Evolutionary conservation across 768 basidiomycete species (phyloP).

Genomic region (Trametes coccinea): DNA sequence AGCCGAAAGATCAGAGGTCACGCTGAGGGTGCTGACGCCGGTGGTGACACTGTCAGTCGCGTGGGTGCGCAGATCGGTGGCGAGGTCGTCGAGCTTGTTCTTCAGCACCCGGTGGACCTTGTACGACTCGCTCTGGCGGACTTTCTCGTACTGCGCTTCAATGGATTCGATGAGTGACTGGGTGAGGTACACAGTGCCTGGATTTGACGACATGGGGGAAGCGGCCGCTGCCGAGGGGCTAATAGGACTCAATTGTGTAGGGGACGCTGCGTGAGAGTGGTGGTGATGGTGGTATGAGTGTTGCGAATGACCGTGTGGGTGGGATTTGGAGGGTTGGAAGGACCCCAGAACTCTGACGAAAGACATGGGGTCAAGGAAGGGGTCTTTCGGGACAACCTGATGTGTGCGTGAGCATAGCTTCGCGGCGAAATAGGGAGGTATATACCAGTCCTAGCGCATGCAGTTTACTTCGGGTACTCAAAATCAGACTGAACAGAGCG

Average conservation of each 20-base stretch:
- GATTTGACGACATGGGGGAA: neutral
- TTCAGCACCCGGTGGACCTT: conserved; percentile 64
- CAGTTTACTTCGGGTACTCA: conserved; percentile 70
- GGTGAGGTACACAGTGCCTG: conserved; percentile 37
- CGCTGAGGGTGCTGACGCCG: conserved; percentile 40
- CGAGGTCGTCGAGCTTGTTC: conserved; percentile 57
- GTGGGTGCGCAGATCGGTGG: conserved; percentile 38
- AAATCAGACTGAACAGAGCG: conserved; percentile 67
- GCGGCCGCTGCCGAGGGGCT: neutral
- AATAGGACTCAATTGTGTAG: conserved; percentile 14
- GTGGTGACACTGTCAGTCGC: conserved; percentile 20
- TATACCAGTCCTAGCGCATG: conserved; percentile 48
- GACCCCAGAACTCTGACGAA: conserved; percentile 52
- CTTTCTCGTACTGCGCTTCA: conserved; percentile 47
- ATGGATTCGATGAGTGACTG: conserved; percentile 50
- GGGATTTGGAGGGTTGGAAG: conserved; percentile 31
- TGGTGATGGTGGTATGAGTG: conserved; percentile 3
- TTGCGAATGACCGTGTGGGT: conserved; percentile 23
- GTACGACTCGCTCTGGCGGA: conserved; percentile 50
- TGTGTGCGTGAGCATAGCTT: neutral
- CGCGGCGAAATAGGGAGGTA: neutral
- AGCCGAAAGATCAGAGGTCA: conserved; percentile 51
- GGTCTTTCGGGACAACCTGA: conserved; percentile 65
- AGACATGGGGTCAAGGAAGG: conserved; percentile 67
- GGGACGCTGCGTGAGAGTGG: conserved; percentile 15